Percentiles rank a stretch among this genome's conserved stretches.
Evolutionary conservation across 2,329 filamentous ascomycete genomes (phyloP).

Genomic region (Colletotrichum neosansevieriae): DNA sequence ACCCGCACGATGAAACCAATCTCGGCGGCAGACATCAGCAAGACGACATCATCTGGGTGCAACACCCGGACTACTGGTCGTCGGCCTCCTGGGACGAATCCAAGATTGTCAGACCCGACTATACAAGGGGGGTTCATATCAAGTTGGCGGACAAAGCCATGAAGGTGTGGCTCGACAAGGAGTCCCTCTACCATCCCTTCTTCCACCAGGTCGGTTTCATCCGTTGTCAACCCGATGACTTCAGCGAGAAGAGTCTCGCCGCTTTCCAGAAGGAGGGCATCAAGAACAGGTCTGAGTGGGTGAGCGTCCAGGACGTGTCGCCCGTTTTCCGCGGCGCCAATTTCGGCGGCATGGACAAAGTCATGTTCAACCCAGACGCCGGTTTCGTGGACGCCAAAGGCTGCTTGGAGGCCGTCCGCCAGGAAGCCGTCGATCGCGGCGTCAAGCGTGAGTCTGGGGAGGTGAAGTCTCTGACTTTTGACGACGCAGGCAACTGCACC

Average conservation of each 20-base stretch:
- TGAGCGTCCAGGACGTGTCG: conserved; percentile 65
- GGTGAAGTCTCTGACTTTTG: conserved; percentile 60
- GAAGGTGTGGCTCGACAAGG: conserved; percentile 51
- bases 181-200: conserved; percentile 63
- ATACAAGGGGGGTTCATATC: conserved; percentile 55
- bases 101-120: conserved; percentile 59
- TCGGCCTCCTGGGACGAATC: conserved; percentile 61
- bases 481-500: conserved; percentile 56
- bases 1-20: conserved; percentile 46
- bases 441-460: conserved; percentile 67
- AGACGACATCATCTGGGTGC: conserved; percentile 50
- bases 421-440: conserved; percentile 63
- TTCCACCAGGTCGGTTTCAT: conserved; percentile 72
- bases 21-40: conserved; percentile 43
- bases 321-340: conserved; percentile 68
- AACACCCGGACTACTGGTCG: conserved; percentile 51
- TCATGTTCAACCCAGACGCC: conserved; percentile 69
- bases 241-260: conserved; percentile 58
- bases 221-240: conserved; percentile 54
- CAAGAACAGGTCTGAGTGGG: conserved; percentile 53
- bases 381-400: conserved; percentile 71
- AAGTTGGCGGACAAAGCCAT: conserved; percentile 55
- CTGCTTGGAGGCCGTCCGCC: conserved; percentile 65
- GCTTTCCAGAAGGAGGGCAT: conserved; percentile 53
- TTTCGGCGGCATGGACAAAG: conserved; percentile 65